A percentile compares a stretch with the other conserved stretches of the same genome.
phyloP scores from a whole-genome alignment of 352 stramenopile genomes.

The Blastocystis sp. region DNA sequence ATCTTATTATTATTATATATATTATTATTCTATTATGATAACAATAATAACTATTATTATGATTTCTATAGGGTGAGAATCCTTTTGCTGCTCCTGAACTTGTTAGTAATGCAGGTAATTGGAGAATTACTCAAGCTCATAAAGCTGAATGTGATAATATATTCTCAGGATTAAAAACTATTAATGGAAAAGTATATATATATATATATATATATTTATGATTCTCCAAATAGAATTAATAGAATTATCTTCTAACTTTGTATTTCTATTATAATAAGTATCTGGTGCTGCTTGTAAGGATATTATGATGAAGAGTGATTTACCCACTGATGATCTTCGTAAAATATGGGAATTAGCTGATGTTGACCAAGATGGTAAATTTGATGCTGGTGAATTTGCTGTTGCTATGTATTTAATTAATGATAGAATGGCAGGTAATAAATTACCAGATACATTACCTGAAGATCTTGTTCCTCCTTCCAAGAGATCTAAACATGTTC shows the following conservation, averaged over 20 bases:
- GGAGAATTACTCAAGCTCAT: slow-evolving; percentile 50
- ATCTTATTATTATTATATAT: too few species aligned
- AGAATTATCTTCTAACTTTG: background rate
- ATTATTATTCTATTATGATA: too few species aligned
- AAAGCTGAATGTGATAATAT: slow-evolving; percentile 60
- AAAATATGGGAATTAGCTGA: slow-evolving; percentile 71
- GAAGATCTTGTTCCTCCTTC: slow-evolving; percentile 39
- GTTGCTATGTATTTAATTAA: slow-evolving; percentile 64
- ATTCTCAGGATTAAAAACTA: slow-evolving; percentile 52
- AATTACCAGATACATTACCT: slow-evolving; percentile 47
- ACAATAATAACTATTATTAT: too few species aligned
- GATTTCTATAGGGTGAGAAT: too few species aligned
- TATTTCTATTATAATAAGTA: slow-evolving; percentile 12
- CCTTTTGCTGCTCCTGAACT: slow-evolving; percentile 42
- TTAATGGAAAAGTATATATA: slow-evolving; percentile 39
- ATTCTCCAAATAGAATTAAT: background rate
- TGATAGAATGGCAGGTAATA: slow-evolving; percentile 53
- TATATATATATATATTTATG: too few species aligned
- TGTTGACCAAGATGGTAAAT: slow-evolving; percentile 59
- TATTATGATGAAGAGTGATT: slow-evolving; percentile 57
- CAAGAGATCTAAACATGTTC: slow-evolving; percentile 37
- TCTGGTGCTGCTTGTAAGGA: slow-evolving; percentile 50
- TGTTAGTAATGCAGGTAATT: slow-evolving; percentile 39
- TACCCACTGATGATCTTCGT: slow-evolving; percentile 53
- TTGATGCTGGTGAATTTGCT: slow-evolving; percentile 68